Conservation (phyloP, 805 yeast species). For the Yamadazyma sp. region DNA sequence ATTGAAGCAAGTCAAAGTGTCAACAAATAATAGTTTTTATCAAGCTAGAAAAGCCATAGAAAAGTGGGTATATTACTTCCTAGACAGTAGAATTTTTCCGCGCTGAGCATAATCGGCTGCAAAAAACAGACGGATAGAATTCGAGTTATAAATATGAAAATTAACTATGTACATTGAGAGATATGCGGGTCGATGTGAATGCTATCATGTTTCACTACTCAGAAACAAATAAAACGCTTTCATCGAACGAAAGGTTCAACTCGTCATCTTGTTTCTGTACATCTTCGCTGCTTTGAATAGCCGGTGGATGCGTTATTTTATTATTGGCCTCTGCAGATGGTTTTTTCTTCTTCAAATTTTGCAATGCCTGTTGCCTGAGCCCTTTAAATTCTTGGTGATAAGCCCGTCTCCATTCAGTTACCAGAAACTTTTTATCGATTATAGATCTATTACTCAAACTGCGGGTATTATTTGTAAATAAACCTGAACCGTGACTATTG, state of each 20-base stretch:
- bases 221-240: conserved; percentile 6
- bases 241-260: neutral
- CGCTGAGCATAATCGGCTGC: too few species aligned
- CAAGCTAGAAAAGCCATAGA: too few species aligned
- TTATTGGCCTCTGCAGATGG: neutral
- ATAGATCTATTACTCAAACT: conserved; percentile 29
- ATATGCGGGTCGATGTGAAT: too few species aligned
- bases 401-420: conserved; percentile 41
- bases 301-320: conserved; percentile 7
- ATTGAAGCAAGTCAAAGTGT: too few species aligned
- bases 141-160: too few species aligned
- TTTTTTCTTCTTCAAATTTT: conserved; percentile 4
- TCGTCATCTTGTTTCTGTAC: too few species aligned
- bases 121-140: too few species aligned
- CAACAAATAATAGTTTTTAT: too few species aligned
- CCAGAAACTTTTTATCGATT: conserved; percentile 48
- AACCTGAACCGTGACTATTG: conserved; percentile 20
- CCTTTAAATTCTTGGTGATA: conserved; percentile 41
- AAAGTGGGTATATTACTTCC: too few species aligned
- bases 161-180: too few species aligned
- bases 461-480: conserved; percentile 20
- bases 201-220: too few species aligned
- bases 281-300: conserved; percentile 1
- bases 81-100: too few species aligned
- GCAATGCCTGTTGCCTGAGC: conserved; percentile 38